Evolutionary conservation across 192 early-diverging fungal genomes (phyloP).

Genomic region (Mortierella claussenii): DNA sequence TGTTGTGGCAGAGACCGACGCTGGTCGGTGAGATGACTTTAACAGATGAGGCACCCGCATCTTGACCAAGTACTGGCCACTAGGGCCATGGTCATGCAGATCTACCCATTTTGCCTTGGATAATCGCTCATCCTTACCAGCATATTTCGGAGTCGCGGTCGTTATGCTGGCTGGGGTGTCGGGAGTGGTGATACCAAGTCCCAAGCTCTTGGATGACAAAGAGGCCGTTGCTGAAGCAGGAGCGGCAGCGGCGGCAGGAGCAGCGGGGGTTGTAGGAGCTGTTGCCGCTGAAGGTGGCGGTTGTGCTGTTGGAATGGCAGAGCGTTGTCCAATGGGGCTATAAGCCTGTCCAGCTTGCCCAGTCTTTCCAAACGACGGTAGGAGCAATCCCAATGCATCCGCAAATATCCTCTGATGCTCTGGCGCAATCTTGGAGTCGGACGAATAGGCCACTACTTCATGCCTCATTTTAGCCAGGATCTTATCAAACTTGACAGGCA

Average conservation of each 20-base stretch:
- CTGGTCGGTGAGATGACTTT: background rate
- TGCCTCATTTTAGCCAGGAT: conserved; percentile 42
- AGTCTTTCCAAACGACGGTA: conserved; percentile 5
- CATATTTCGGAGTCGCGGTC: background rate
- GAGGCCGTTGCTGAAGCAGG: background rate
- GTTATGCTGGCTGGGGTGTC: background rate
- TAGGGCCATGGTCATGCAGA: conserved; percentile 25
- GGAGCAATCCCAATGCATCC: conserved; percentile 20
- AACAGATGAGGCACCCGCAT: conserved; percentile 14
- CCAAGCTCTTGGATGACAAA: background rate
- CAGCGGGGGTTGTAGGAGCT: background rate
- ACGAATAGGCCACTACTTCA: conserved; percentile 31
- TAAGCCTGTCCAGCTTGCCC: conserved; percentile 2
- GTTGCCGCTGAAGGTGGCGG: background rate
- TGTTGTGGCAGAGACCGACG: background rate
- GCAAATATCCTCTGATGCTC: conserved; percentile 34
- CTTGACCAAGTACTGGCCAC: conserved; percentile 30
- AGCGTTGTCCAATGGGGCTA: conserved; percentile 2
- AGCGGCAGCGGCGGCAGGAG: background rate
- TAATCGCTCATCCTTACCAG: background rate
- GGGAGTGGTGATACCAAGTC: background rate
- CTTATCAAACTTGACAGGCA: conserved; percentile 50
- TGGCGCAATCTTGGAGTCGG: conserved; percentile 20
- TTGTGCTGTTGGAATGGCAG: background rate
- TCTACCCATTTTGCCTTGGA: conserved; percentile 19